Percentiles rank a stretch among this genome's conserved stretches.
These are phyloP conservation scores for Phoenix roebelenii DNA, from an alignment of 176 grass and related monocot genomes.

Conservation along the genomic window DNA sequence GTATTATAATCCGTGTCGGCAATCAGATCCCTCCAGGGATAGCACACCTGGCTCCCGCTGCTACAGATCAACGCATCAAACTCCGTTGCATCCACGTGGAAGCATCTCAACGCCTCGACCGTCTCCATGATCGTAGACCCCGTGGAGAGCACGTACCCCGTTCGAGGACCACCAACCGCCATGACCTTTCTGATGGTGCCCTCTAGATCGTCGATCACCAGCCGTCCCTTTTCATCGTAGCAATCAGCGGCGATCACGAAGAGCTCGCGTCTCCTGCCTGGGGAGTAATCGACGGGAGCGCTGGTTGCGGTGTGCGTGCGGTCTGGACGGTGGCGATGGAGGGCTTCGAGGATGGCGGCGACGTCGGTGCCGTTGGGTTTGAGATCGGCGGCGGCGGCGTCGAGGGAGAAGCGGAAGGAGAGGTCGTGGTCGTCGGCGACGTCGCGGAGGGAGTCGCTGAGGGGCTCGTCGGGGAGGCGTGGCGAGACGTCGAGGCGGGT, in stretches of 20 bases:
- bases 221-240: constrained; percentile 34
- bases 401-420: constrained; percentile 60
- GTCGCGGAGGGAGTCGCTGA: constrained; percentile 75
- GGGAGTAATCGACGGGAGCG: constrained; percentile 13
- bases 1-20: constrained; percentile 60
- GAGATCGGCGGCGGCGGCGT: constrained; percentile 16
- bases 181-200: constrained; percentile 24
- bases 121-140: constrained; percentile 49
- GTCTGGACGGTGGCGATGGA: constrained; percentile 21
- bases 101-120: constrained; percentile 26
- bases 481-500: constrained; percentile 30
- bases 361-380: constrained; percentile 29
- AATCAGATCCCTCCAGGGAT: constrained; percentile 52
- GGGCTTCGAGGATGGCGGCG: constrained; percentile 51
- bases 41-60: constrained; percentile 79
- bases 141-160: constrained; percentile 58
- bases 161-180: constrained; percentile 1
- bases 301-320: background rate
- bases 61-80: constrained; percentile 84
- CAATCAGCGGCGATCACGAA: constrained; percentile 54
- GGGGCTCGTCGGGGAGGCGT: constrained; percentile 22
- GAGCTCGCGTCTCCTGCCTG: constrained; percentile 36
- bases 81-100: constrained; percentile 32
- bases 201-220: constrained; percentile 26
- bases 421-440: constrained; percentile 21